Base-by-base conservation (phyloP, 371 early-diverging fungal species). In the Haplosporangium sp. region DNA sequence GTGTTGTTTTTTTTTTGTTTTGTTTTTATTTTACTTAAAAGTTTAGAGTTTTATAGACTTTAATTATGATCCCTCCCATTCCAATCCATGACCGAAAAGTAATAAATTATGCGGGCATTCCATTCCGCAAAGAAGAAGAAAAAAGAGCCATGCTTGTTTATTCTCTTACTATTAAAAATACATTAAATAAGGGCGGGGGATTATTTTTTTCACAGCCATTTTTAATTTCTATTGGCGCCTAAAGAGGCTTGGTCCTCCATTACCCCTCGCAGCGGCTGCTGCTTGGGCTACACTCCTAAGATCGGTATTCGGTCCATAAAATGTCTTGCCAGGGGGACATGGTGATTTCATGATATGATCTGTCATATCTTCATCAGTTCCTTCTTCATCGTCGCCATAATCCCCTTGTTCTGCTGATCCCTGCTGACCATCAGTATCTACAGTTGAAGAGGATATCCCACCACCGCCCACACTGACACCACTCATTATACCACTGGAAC, bases 271-370 rank as follows among this genome's bases (percentile, higher is more conserved):
- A 42, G 73, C 42, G 0, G 65, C 69, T 3, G 70, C 61, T 35
- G 70, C 75, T 15, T 61, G 56, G 1, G 71, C 71, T 0, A 71
- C 67, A 37, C 71, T 67, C 58, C 52, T 76, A 37, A 71, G 65
- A 42, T 76, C 76, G 1, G 71, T 71, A 35, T 44, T 69, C 27
- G 71, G 66, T 4, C 74, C 70, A 6, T 42, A 44, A 48, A 72
- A 53, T n/a, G 66, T 62, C 17, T 61, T 69, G 6, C 78, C 71
- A 0, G 79, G 74, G 35, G 79, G 79, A 66, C 79, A 78, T 1
- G 79, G 74, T 15, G 79, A 78, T 19, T 67, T 59, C 45, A 78
- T 59, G 37, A 72, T 61, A 34, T 63, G 60, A 2, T 55, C 68
- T 1, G 68, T 65, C 10, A 20, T 58, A 34, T 76, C 76, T 3